These are phyloP conservation scores for Candida coleopterorum DNA, from an alignment of 805 yeast genomes.

Conservation along the genomic window DNA sequence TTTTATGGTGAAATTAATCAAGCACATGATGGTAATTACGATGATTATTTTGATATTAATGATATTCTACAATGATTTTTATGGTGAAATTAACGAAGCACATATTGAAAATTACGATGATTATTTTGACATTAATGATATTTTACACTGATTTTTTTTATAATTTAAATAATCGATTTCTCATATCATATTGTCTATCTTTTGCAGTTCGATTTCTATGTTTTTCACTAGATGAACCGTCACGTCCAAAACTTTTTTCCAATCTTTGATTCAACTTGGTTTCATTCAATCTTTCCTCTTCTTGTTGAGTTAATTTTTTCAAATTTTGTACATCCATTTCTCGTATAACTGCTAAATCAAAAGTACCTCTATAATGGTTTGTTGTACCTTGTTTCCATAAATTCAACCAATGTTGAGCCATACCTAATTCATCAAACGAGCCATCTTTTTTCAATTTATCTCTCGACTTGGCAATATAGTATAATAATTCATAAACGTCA, in stretches of 20 bases:
- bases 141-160: slow-evolving; percentile 5
- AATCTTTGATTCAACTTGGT: slow-evolving; percentile 27
- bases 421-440: slow-evolving; percentile 49
- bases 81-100: not conserved
- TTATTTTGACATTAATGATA: slow-evolving; percentile 9
- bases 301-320: slow-evolving; percentile 20
- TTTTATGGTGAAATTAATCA: not conserved
- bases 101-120: slow-evolving; percentile 8
- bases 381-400: slow-evolving; percentile 55
- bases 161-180: slow-evolving; percentile 34
- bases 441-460: slow-evolving; percentile 31
- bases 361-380: slow-evolving; percentile 25
- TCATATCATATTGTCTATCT: slow-evolving; percentile 38
- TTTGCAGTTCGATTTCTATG: slow-evolving; percentile 39
- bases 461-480: slow-evolving; percentile 40
- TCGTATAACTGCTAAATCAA: slow-evolving; percentile 31
- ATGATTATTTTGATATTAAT: slow-evolving; percentile 9
- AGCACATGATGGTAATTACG: slow-evolving; percentile 7
- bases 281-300: slow-evolving; percentile 22
- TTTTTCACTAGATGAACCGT: slow-evolving; percentile 32
- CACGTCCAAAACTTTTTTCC: slow-evolving; percentile 33
- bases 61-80: slow-evolving; percentile 5
- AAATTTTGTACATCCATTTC: slow-evolving; percentile 24
- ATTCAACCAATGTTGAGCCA: slow-evolving; percentile 61
- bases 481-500: slow-evolving; percentile 53